Base-by-base conservation (phyloP, 106 monocot species). In the Xerophyta viscosa region DNA sequence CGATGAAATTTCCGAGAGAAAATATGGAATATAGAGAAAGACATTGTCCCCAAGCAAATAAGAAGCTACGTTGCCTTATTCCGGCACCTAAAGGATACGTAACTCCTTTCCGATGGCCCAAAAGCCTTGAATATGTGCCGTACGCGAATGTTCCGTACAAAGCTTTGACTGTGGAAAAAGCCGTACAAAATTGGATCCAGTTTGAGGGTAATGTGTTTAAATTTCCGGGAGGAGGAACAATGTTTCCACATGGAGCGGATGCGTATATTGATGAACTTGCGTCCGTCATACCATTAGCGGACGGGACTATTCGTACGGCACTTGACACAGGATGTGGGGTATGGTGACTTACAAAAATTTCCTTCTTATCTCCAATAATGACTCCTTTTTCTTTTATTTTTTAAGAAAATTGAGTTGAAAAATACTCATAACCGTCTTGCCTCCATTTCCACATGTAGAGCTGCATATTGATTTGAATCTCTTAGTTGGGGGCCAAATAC, bases 281-380 rank as follows among this genome's bases (percentile, higher is more conserved):
- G 18, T 68, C 75, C 2, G 64, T 69, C 20, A 49, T 75, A 27
- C 75, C 75, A 24, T 63, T 75, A 15, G 50, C 48, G 28, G 68
- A 75, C 57, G 75, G 75, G 30, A 68, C 75, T 41, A 57, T 75
- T 49, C 54, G 75, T 45, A 75, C 75, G 43, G 75, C 75, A 22
- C 54, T 75, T 14, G 75, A 75, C 39, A 75, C 75, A 52, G 75
- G 75, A 45, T 75, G 75, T 53, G 75, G 75, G 63, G 75, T 75
- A 75, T 43, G 50, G 9, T 3, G 37, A 26, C 19, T 50, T 24
- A n/a, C n/a, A n/a, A n/a, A n/a, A n/a, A n/a, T n/a, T n/a, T n/a
- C n/a, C n/a, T n/a, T n/a, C n/a, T n/a, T n/a, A n/a, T n/a, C n/a
- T n/a, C n/a, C n/a, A n/a, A n/a, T n/a, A n/a, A n/a, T n/a, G n/a